Evolutionary conservation across 148 eudicot genomes (phyloP).

Genomic region (Chenopodium album): DNA sequence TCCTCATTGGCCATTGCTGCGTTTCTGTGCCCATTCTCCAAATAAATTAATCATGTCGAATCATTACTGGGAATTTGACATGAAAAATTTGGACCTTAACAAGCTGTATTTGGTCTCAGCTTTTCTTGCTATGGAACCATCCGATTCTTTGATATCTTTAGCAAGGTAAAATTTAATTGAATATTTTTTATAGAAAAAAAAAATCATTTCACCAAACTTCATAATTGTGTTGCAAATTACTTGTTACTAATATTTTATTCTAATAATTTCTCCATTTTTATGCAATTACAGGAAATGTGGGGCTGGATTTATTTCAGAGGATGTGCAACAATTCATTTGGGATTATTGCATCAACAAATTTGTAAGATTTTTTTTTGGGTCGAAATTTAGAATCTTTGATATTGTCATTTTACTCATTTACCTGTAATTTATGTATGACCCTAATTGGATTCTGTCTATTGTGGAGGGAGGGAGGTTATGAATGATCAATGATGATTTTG

Average conservation of each 20-base stretch:
- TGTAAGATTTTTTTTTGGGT: conserved; percentile 36
- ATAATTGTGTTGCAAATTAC: neutral
- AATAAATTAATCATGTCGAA: conserved; percentile 20
- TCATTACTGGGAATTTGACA: conserved; percentile 16
- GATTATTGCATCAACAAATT: conserved; percentile 46
- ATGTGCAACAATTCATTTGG: conserved; percentile 79
- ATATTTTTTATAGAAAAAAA: too few relatives aligned
- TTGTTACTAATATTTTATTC: neutral
- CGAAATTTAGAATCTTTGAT: neutral
- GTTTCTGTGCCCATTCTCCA: neutral
- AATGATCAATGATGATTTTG: too few relatives aligned
- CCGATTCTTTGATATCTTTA: conserved; percentile 50
- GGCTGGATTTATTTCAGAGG: conserved; percentile 59
- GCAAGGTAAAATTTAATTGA: conserved; percentile 38
- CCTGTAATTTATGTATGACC: neutral
- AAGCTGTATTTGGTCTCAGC: conserved; percentile 55
- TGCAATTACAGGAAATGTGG: conserved; percentile 54
- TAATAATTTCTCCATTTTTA: neutral
- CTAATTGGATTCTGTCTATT: neutral
- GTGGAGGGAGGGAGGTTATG: too few relatives aligned
- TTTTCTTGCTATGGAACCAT: conserved; percentile 83
- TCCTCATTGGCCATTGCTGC: neutral
- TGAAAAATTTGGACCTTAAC: conserved; percentile 15
- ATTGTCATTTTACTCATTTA: neutral
- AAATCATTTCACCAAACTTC: neutral